Evolutionary conservation across 345 rosid genomes (phyloP).

Genomic region (Bretschneidera sinensis): DNA sequence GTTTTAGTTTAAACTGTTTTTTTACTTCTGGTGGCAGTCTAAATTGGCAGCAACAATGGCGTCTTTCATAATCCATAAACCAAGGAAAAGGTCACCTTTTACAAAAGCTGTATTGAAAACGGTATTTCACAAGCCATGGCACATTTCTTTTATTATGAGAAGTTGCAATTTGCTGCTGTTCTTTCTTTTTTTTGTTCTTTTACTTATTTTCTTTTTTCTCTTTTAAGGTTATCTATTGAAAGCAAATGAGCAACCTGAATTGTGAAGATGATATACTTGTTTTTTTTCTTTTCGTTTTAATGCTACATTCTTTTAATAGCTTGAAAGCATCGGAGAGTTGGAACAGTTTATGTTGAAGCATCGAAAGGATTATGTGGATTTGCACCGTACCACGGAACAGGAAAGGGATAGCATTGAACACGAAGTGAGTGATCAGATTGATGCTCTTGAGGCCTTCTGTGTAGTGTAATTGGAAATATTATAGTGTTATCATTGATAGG

Average conservation of each 20-base stretch:
- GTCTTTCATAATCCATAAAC: slow-evolving; percentile 77
- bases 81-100: slow-evolving; percentile 55
- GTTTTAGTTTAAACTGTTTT: not conserved
- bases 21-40: slow-evolving; percentile 37
- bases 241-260: not conserved
- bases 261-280: not conserved
- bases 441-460: slow-evolving; percentile 2
- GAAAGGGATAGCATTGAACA: slow-evolving; percentile 93
- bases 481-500: no score
- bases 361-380: slow-evolving; percentile 78
- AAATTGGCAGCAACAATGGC: slow-evolving; percentile 78
- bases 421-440: slow-evolving; percentile 49
- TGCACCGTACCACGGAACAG: slow-evolving; percentile 73
- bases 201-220: no score
- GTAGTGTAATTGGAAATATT: not conserved
- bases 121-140: slow-evolving; percentile 26
- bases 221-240: no score
- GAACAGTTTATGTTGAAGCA: slow-evolving; percentile 73
- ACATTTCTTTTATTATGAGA: not conserved
- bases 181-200: not conserved
- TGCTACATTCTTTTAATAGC: slow-evolving; percentile 24
- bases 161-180: not conserved
- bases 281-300: not conserved
- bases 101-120: slow-evolving; percentile 63
- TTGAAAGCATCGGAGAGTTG: slow-evolving; percentile 68